Base-by-base conservation (phyloP, 2,329 filamentous ascomycete genomes). In the Verticillium zaregamsianum region DNA sequence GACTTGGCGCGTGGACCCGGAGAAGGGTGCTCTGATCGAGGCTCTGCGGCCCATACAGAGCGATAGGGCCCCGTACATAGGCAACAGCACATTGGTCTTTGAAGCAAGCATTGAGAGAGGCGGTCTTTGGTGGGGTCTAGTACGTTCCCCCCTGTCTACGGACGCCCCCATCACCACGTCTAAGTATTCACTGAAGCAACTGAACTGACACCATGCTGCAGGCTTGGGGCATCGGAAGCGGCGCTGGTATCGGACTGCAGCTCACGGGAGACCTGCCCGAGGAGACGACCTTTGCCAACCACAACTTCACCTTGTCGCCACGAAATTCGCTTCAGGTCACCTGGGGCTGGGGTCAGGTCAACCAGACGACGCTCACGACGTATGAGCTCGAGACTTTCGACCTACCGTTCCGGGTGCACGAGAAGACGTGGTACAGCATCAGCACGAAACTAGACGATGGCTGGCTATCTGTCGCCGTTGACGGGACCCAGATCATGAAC, bases 21-120 rank as follows among this genome's bases (percentile, higher is more conserved):
- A 66, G 2, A 66, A 76, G 17, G 77, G 77, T 3, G 73, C 72
- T 2, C 64, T 74, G 2, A 67, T 78, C 4, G 68, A 72, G 3
- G 75, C 73, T 14, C 71, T 74, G 56, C 63, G 71, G 12, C 72
- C 72, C 2, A 70, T 69, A 1, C 64, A 70, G 8, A 73, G 66
- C 7, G 65, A 65, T 11, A 66, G 69, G 17, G 71, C 65, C 2
- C 63, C 60, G 1, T 8, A 23, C 0, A 69, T 72, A 12, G 62
- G 64, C 40, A 74, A 77, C 55, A 78, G 79, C 58, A 77, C 73
- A 0, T 59, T 79, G 33, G 65, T 68, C 0, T 78, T 79, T 57
- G 68, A 68, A 1, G 72, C 72, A 2, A 77, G 74, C 59, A 78
- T 79, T 45, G 68, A 67, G 5, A 66, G 70, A 20, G 76, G 72